Percentiles rank a stretch among this genome's conserved stretches.
These are phyloP conservation scores for Moricandia arvensis DNA, from an alignment of 345 rosid genomes.

Conservation along the genomic window DNA sequence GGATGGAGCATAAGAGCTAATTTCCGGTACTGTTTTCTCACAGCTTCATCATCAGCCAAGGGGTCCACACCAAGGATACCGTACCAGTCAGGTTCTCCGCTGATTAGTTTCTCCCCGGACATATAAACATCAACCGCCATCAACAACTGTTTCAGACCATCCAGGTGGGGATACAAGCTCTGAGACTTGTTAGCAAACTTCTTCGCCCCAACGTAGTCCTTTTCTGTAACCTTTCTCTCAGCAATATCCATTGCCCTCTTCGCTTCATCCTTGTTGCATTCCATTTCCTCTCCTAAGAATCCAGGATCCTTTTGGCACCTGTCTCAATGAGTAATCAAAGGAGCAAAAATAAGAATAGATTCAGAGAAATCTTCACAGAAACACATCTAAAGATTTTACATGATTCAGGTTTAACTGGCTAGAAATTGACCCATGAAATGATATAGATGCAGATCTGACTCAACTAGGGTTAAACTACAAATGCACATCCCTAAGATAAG, in stretches of 20 bases:
- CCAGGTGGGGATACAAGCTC: constrained; percentile 66
- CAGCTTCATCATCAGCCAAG: constrained; percentile 58
- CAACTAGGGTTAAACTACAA: constrained; percentile 10
- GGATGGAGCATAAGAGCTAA: constrained; percentile 78
- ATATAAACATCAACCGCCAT: constrained; percentile 59
- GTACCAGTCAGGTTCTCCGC: constrained; percentile 80
- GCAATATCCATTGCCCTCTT: constrained; percentile 82
- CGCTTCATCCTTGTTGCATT: constrained; percentile 94
- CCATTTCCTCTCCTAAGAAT: constrained; percentile 47
- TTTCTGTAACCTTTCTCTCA: constrained; percentile 67
- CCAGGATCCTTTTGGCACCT: constrained; percentile 21
- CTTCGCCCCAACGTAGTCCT: constrained; percentile 68
- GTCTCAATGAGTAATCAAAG: background rate
- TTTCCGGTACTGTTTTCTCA: constrained; percentile 68
- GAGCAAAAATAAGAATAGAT: background rate
- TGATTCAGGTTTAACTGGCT: background rate
- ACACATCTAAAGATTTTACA: background rate
- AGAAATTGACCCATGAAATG: constrained; percentile 6
- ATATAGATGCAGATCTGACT: constrained; percentile 11
- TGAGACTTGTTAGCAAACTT: constrained; percentile 79
- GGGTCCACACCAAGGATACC: constrained; percentile 66
- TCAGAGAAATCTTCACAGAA: constrained; percentile 7
- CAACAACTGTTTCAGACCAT: constrained; percentile 64
- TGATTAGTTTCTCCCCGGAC: constrained; percentile 58
- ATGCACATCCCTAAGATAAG: constrained; percentile 6